Evolutionary conservation across 441 rosid species (phyloP), one percentile per base, ranked within the genome.

Genomic region (Croton setiger): DNA sequence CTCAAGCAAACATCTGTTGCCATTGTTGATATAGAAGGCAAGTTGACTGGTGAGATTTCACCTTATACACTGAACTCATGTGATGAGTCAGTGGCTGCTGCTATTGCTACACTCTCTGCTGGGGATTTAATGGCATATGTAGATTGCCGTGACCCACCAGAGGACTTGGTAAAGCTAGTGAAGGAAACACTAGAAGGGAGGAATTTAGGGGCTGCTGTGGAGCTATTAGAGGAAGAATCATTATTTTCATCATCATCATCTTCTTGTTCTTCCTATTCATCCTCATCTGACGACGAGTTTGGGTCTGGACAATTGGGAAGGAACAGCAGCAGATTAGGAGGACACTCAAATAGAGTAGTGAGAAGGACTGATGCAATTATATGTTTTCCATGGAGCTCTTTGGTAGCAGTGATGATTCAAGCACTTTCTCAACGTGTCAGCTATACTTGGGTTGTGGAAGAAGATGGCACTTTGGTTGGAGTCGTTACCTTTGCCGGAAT

Each of bases 371-470:
- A 79, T 64, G 84, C 78, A 27, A 81, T 72, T 20, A 75, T 85
- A 69, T 89, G 92, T 69, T 67, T 79, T 65, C 87, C 88, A 3
- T 76, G 85, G 88, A 87, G 82, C 77, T 89, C 96, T 4, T 70
- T 89, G 53, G 81, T 86, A 52, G 96, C 92, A 0, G 89, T 89
- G 65, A 86, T 89, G 84, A 84, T 89, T 59, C 91, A 89, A 81
- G 89, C 88, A 13, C 80, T 89, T 3, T 80, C 92, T 9, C 88
- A 79, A 57, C 88, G 96, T 36, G 81, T 79, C 60, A 78, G 75
- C 49, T 84, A 84, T 9, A 80, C 78, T 45, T 89, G 96, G 96
- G 96, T 87, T 66, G 82, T 86, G 3, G 84, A 86, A 61, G 86
- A 79, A 23, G 88, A 87, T 35, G 76, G 85, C 0, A 70, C 76